A percentile compares a stretch with the other conserved stretches of the same genome.
These are phyloP conservation scores for Geranium incanum DNA, from an alignment of 441 rosid genomes.

Conservation along the genomic window DNA sequence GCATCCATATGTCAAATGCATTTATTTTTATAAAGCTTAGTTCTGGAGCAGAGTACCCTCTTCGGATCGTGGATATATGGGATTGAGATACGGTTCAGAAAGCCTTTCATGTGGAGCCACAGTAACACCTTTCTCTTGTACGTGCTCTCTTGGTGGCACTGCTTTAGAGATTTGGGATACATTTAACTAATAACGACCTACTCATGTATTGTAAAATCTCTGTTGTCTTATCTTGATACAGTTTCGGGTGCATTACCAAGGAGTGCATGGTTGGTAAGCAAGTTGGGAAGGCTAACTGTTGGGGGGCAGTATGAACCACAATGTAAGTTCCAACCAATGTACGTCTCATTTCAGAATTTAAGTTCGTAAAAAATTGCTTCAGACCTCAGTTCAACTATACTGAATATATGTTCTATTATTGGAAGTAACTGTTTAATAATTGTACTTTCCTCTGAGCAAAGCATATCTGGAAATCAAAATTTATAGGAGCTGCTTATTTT, in stretches of 20 bases:
- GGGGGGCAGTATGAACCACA: constrained; percentile 80
- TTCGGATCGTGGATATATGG: constrained; percentile 64
- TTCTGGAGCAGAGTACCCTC: constrained; percentile 36
- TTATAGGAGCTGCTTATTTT: neutral
- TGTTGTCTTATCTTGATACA: constrained; percentile 23
- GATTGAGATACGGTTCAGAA: constrained; percentile 74
- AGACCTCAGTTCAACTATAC: neutral
- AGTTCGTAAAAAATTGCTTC: neutral
- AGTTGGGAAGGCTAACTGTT: constrained; percentile 69
- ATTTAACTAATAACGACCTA: neutral
- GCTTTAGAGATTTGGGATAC: neutral
- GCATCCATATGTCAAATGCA: neutral
- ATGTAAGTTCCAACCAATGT: constrained; percentile 37
- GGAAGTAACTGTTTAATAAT: neutral
- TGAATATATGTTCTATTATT: neutral
- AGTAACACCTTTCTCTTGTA: constrained; percentile 55
- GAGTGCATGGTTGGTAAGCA: constrained; percentile 82
- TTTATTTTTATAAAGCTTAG: constrained; percentile 18
- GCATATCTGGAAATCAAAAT: neutral
- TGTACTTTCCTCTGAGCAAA: neutral
- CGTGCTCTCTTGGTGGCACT: constrained; percentile 13
- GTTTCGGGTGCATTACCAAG: constrained; percentile 54
- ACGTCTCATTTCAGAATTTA: neutral
- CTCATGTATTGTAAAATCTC: neutral
- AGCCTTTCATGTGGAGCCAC: constrained; percentile 69